Conservation (phyloP, 495 filamentous ascomycete genomes). For the Penicillium robsamsonii region DNA sequence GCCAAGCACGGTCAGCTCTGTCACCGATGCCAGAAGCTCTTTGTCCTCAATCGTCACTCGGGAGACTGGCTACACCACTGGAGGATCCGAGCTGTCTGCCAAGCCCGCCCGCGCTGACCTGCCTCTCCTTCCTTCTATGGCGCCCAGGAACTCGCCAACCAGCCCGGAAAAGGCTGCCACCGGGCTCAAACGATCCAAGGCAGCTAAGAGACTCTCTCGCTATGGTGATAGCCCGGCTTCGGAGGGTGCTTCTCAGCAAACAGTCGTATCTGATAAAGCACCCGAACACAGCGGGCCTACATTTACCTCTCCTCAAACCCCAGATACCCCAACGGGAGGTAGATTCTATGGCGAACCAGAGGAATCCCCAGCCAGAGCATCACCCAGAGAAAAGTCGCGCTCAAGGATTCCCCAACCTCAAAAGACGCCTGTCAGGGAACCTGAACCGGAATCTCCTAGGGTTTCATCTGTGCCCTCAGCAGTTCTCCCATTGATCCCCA, state of each 20-base stretch:
- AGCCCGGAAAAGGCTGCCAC: constrained; percentile 31
- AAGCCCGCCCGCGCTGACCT: constrained; percentile 24
- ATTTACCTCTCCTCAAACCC: background rate
- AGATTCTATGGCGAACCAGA: constrained; percentile 27
- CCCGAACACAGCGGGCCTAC: constrained; percentile 4
- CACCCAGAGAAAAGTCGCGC: constrained; percentile 12
- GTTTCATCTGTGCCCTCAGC: constrained; percentile 58
- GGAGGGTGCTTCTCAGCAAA: constrained; percentile 24
- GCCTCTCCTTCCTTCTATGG: constrained; percentile 31
- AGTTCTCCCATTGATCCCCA: constrained; percentile 57
- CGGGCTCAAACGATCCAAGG: constrained; percentile 54
- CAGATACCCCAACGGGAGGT: constrained; percentile 14
- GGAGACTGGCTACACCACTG: constrained; percentile 38
- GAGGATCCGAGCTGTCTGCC: constrained; percentile 25
- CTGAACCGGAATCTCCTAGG: constrained; percentile 37
- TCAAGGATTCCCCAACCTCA: constrained; percentile 17
- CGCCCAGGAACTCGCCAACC: constrained; percentile 2
- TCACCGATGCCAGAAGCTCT: constrained; percentile 33
- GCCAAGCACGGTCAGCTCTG: constrained; percentile 37
- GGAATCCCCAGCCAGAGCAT: constrained; percentile 4
- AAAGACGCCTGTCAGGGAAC: constrained; percentile 31
- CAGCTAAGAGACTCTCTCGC: constrained; percentile 47
- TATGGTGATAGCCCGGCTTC: constrained; percentile 40
- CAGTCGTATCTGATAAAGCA: constrained; percentile 14
- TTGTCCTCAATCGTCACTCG: constrained; percentile 36